These are phyloP conservation scores for Singerocomus rubriflavus DNA, from an alignment of 1,284 basidiomycete species.

Conservation along the genomic window DNA sequence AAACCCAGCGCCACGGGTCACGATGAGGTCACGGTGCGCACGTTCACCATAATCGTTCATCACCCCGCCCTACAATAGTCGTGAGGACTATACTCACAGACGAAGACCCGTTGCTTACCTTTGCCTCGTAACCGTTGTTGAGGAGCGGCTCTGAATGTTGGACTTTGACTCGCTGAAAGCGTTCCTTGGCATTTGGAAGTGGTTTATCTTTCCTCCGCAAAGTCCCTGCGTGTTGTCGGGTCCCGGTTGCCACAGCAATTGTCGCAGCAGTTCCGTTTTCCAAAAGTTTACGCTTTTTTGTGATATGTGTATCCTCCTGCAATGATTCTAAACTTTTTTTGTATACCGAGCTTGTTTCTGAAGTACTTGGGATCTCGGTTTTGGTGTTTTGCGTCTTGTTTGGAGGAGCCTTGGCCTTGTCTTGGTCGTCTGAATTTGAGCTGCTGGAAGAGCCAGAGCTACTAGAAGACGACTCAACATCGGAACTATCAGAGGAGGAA, in stretches of 20 bases:
- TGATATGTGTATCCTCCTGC: slow-evolving; percentile 29
- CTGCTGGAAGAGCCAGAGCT: slow-evolving; percentile 10
- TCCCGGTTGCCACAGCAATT: slow-evolving; percentile 37
- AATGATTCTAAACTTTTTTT: slow-evolving; percentile 11
- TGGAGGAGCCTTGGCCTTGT: slow-evolving; percentile 6
- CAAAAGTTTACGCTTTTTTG: slow-evolving; percentile 59
- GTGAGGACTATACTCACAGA: neutral
- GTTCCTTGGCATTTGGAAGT: slow-evolving; percentile 45
- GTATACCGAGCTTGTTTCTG: slow-evolving; percentile 27
- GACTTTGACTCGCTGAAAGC: slow-evolving; percentile 83
- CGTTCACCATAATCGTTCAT: slow-evolving; percentile 84
- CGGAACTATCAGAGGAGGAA: slow-evolving; percentile 13
- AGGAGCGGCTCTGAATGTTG: slow-evolving; percentile 66
- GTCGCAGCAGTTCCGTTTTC: slow-evolving; percentile 48
- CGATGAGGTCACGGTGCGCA: slow-evolving; percentile 85
- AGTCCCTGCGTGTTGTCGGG: slow-evolving; percentile 6
- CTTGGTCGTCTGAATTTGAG: slow-evolving; percentile 15
- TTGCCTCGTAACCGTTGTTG: slow-evolving; percentile 84
- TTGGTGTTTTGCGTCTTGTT: slow-evolving; percentile 1
- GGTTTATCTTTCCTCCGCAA: slow-evolving; percentile 33
- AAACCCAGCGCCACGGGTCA: slow-evolving; percentile 92
- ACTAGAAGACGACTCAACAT: slow-evolving; percentile 17
- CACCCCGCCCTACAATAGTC: slow-evolving; percentile 34
- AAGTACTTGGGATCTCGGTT: slow-evolving; percentile 10
- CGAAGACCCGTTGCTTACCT: slow-evolving; percentile 48